Conservation (phyloP, 1,284 basidiomycete species). For the Sparassis latifolia region DNA sequence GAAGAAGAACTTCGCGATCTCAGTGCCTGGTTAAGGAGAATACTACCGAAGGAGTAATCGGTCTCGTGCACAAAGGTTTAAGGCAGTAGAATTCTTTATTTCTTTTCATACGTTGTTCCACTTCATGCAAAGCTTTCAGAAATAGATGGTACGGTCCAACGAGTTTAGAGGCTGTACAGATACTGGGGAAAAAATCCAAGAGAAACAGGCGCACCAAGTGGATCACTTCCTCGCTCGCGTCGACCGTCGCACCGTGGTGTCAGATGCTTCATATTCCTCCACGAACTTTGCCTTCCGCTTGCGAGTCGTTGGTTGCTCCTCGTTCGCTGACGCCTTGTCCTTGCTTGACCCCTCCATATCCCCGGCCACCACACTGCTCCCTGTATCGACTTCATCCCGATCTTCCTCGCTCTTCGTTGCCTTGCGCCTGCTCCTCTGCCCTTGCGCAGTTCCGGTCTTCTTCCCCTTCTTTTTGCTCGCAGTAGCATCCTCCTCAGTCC, state of each 20-base stretch:
- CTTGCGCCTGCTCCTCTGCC: slow-evolving; percentile 1
- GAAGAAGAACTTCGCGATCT: slow-evolving; percentile 61
- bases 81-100: too few species aligned
- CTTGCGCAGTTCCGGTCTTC: slow-evolving; percentile 53
- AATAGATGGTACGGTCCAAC: too few species aligned
- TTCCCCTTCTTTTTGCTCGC: slow-evolving; percentile 6
- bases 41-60: slow-evolving; percentile 15
- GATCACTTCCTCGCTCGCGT: slow-evolving; percentile 14
- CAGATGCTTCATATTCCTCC: slow-evolving; percentile 5
- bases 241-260: slow-evolving; percentile 7
- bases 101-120: too few species aligned
- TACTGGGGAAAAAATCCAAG: too few species aligned
- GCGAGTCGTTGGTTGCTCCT: neutral
- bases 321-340: too few species aligned
- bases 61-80: neutral
- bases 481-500: slow-evolving; percentile 34
- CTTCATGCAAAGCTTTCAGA: too few species aligned
- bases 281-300: slow-evolving; percentile 16
- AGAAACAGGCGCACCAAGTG: too few species aligned
- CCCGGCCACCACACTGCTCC: slow-evolving; percentile 7
- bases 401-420: slow-evolving; percentile 2
- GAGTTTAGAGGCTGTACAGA: too few species aligned
- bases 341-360: neutral
- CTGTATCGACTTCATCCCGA: neutral
- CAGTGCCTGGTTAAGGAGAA: slow-evolving; percentile 51